Evolutionary conservation across 306 rosid genomes (phyloP), one percentile per base, ranked within the genome.

Genomic region (Macrotyloma uniflorum): DNA sequence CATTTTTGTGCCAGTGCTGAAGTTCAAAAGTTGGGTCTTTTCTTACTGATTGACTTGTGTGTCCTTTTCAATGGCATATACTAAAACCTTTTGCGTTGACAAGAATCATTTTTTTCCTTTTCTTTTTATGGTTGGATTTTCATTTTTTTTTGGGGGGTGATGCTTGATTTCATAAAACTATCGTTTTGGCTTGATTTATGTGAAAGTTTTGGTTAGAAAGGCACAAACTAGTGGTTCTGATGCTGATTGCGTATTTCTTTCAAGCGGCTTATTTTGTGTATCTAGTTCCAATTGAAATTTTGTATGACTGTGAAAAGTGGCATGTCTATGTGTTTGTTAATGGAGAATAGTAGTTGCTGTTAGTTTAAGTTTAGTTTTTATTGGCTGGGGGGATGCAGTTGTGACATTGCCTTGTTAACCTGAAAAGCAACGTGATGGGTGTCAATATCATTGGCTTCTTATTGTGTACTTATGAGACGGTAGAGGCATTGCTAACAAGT

Each of bases 321-420:
- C n/a, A 9, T 32, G 65, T 58, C 5, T 23, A 40, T 40, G 28
- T 62, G 53, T 16, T 46, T 35, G 51, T 30, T 61, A 68, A 55
- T 70, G 33, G 55, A 36, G 28, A 66, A n/a, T 23, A 10, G 32
- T 71, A 5, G 12, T 19, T 79, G 49, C 36, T 26, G n/a, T n/a
- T n/a, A n/a, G n/a, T n/a, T n/a, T n/a, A n/a, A n/a, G n/a, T 4
- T 24, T 59, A 1, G 49, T 66, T 15, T 80, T 9, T 35, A 28
- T 53, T 28, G 43, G 22, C 5, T 32, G 62, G 43, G 5, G 16
- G 62, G 28, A 8, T 20, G 8, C 15, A 35, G 26, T 64, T 28
- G 79, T 57, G 77, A 38, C 23, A 19, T 76, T 49, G 76, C 53
- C 2, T 5, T 36, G 49, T 18, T 71, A 9, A 22, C 30, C 36